A percentile compares a stretch with the other conserved stretches of the same genome.
These are phyloP conservation scores for Aphanomyces euteiches DNA, from an alignment of 352 stramenopile genomes.

Conservation along the genomic window DNA sequence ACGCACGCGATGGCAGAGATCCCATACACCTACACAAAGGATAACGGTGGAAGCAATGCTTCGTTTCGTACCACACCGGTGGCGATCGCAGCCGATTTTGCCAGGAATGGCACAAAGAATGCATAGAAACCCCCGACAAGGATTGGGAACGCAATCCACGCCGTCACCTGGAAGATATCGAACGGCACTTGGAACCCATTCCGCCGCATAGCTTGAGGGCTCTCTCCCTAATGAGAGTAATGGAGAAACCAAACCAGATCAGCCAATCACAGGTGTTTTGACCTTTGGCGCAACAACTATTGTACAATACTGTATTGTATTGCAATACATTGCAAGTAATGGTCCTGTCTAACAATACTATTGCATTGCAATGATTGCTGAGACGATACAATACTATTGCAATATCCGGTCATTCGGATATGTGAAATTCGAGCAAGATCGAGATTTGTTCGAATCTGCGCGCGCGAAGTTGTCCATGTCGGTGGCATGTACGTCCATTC, in stretches of 20 bases:
- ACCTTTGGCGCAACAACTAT: no score
- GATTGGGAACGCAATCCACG: constrained; percentile 76
- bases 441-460: constrained; percentile 3
- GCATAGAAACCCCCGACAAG: constrained; percentile 80
- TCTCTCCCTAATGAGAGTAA: no score
- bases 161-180: constrained; percentile 75
- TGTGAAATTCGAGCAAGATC: constrained; percentile 2
- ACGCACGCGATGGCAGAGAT: constrained; percentile 51
- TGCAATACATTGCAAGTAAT: no score
- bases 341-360: no score
- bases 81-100: constrained; percentile 44
- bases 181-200: constrained; percentile 81
- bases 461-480: background rate
- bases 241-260: no score
- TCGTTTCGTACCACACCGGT: constrained; percentile 42
- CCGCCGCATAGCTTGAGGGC: constrained; percentile 43
- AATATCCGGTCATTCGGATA: constrained; percentile 7
- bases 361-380: no score
- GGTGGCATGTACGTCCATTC: constrained; percentile 6
- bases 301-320: no score
- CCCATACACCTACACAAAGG: constrained; percentile 41
- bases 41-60: background rate
- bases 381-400: background rate
- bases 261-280: no score
- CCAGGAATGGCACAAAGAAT: constrained; percentile 71